Conservation (phyloP, 1,284 basidiomycete genomes). For the Wolfiporia cocos region DNA sequence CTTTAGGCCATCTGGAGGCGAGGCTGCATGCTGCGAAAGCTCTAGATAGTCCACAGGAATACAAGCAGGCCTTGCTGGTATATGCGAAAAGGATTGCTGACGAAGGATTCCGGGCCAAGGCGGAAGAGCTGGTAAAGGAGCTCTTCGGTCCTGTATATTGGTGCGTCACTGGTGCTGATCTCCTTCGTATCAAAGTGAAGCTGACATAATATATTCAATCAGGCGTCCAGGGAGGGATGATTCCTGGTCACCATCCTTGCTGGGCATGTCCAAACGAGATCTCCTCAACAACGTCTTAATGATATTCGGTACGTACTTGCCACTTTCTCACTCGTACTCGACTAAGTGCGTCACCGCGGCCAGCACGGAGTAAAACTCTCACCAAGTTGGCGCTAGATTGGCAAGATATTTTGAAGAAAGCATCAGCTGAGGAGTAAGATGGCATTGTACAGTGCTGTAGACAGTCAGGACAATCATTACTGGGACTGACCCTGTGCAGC, state of each 20-base stretch:
- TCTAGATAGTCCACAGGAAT: slow-evolving; percentile 79
- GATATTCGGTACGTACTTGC: slow-evolving; percentile 54
- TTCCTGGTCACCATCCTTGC: slow-evolving; percentile 58
- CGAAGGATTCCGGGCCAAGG: slow-evolving; percentile 80
- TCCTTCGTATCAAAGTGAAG: background rate
- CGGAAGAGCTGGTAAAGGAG: slow-evolving; percentile 83
- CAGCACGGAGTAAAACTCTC: slow-evolving; percentile 69
- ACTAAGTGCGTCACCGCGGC: background rate
- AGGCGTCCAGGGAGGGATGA: slow-evolving; percentile 66
- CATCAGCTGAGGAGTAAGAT: slow-evolving; percentile 32
- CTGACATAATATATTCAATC: too few species aligned
- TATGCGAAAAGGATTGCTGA: slow-evolving; percentile 84
- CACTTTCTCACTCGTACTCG: background rate
- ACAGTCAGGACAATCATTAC: too few species aligned
- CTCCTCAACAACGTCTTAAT: slow-evolving; percentile 71
- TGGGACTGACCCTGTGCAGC: too few species aligned
- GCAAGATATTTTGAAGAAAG: slow-evolving; percentile 69
- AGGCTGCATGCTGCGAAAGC: slow-evolving; percentile 65
- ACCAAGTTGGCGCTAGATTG: slow-evolving; percentile 70
- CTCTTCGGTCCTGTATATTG: slow-evolving; percentile 84
- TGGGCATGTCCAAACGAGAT: slow-evolving; percentile 73
- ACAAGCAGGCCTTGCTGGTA: slow-evolving; percentile 64
- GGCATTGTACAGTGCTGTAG: too few species aligned
- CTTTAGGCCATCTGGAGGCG: slow-evolving; percentile 81
- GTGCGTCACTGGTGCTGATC: slow-evolving; percentile 35